A percentile compares a stretch with the other conserved stretches of the same genome.
Evolutionary conservation across 306 rosid genomes (phyloP).

Genomic region (Myrica gale): DNA sequence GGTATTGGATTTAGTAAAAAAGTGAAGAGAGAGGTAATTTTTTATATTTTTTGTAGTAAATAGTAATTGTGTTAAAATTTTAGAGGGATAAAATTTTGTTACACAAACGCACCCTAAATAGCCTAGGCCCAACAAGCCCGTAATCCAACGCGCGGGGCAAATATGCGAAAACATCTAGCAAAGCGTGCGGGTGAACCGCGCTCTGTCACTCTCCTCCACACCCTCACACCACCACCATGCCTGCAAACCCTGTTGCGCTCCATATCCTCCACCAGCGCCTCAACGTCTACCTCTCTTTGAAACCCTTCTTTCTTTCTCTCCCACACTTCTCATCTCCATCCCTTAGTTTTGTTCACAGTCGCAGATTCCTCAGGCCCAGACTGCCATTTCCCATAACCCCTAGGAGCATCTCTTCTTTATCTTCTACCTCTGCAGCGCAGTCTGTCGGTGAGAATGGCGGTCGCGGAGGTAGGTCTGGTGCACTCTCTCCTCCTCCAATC

Average conservation of each 20-base stretch:
- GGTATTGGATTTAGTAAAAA: too few relatives aligned
- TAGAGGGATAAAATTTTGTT: too few relatives aligned
- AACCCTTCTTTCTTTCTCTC: conserved; percentile 50
- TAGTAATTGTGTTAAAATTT: too few relatives aligned
- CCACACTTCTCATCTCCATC: conserved; percentile 43
- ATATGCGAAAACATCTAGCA: neutral
- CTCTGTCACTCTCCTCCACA: neutral
- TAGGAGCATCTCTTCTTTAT: conserved; percentile 38
- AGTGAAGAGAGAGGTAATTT: too few relatives aligned
- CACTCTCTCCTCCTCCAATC: conserved; percentile 49
- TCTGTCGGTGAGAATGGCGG: conserved; percentile 37
- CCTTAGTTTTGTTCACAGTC: conserved; percentile 24
- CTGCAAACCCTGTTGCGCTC: conserved; percentile 47
- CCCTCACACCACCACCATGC: conserved; percentile 33
- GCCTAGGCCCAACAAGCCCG: neutral
- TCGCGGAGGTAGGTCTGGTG: conserved; percentile 60
- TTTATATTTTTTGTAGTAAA: too few relatives aligned
- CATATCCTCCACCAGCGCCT: conserved; percentile 51
- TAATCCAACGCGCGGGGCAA: neutral
- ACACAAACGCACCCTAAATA: too few relatives aligned
- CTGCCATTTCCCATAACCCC: conserved; percentile 12
- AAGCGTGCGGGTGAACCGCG: conserved; percentile 1
- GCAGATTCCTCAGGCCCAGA: conserved; percentile 29
- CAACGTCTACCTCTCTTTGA: conserved; percentile 25
- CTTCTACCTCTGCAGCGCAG: conserved; percentile 40